Conservation (phyloP, 176 grass and related monocot genomes). For the Rhynchospora breviuscula region DNA sequence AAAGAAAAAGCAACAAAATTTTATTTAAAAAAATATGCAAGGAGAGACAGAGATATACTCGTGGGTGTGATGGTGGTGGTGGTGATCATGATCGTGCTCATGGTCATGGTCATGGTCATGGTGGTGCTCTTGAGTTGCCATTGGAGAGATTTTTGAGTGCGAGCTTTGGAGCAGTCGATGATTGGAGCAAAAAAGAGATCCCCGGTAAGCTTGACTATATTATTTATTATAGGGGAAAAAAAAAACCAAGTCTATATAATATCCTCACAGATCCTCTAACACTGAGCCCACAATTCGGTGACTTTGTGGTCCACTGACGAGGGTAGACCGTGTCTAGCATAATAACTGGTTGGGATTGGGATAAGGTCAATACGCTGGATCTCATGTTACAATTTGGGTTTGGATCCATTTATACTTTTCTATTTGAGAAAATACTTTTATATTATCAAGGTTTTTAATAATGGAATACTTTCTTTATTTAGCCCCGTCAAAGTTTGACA, state of each 20-base stretch:
- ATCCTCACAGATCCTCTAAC: neutral
- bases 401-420: neutral
- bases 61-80: conserved; percentile 45
- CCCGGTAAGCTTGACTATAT: neutral
- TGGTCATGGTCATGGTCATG: conserved; percentile 20
- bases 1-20: neutral
- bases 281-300: neutral
- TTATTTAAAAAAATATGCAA: neutral
- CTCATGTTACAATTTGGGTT: neutral
- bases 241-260: neutral
- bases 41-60: conserved; percentile 11
- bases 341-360: neutral
- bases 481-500: neutral
- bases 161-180: neutral
- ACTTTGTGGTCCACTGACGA: neutral
- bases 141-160: conserved; percentile 14
- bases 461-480: neutral
- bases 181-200: neutral
- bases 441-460: neutral
- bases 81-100: conserved; percentile 11
- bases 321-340: neutral
- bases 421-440: too few relatives aligned
- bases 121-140: conserved; percentile 58
- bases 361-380: neutral
- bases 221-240: neutral